Evolutionary conservation across 2,329 filamentous ascomycete species (phyloP).

Genomic region (Scedosporium apiospermum): DNA sequence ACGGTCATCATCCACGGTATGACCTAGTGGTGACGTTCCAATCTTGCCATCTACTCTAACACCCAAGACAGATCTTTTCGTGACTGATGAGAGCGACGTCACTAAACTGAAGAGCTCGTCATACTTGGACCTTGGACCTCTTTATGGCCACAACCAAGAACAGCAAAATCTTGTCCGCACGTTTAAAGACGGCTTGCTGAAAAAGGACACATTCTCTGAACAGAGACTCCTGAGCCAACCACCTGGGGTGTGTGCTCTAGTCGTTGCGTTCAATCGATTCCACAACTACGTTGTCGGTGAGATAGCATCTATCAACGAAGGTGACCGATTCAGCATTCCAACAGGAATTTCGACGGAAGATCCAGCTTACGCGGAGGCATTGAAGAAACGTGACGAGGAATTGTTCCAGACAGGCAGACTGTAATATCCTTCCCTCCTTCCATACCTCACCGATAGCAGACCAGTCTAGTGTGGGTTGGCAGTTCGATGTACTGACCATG

Average conservation of each 20-base stretch:
- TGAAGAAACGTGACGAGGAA: conserved; percentile 26
- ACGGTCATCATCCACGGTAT: conserved; percentile 44
- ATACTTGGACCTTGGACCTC: conserved; percentile 34
- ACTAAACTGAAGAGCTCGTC: conserved; percentile 28
- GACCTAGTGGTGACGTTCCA: conserved; percentile 19
- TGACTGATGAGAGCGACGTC: conserved; percentile 19
- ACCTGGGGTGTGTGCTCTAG: conserved; percentile 56
- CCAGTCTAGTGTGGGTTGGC: background rate
- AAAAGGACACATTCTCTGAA: conserved; percentile 56
- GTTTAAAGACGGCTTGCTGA: conserved; percentile 25
- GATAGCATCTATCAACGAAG: conserved; percentile 41
- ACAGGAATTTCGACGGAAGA: conserved; percentile 1
- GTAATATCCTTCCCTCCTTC: background rate
- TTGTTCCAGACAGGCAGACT: conserved; percentile 28
- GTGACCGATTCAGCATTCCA: conserved; percentile 22
- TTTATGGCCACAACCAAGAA: conserved; percentile 28
- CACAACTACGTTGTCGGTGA: conserved; percentile 74
- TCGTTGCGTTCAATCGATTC: conserved; percentile 66
- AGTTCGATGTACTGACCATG: background rate
- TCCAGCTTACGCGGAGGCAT: conserved; percentile 20
- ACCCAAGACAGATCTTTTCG: conserved; percentile 14
- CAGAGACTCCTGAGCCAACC: conserved; percentile 55
- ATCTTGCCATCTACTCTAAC: background rate
- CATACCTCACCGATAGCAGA: background rate
- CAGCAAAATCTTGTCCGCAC: conserved; percentile 24